Evolutionary conservation across 371 early-diverging fungal genomes (phyloP).

Genomic region (Saksenaea vasiformis): DNA sequence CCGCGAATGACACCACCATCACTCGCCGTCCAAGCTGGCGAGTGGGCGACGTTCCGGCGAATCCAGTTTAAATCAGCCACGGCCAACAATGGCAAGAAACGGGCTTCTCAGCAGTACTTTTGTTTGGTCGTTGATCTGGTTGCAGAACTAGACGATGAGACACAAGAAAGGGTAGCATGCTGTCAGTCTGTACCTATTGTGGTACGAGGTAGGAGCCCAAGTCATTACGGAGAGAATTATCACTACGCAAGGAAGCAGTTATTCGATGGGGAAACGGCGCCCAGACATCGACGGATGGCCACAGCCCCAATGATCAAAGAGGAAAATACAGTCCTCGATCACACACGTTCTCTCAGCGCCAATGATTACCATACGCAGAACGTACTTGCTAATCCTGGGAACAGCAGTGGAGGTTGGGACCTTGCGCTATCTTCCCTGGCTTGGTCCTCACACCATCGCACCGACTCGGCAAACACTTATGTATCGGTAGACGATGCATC

Average conservation of each 20-base stretch:
- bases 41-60: conserved; percentile 75
- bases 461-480: neutral
- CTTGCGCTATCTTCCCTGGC: neutral
- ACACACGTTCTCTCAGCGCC: neutral
- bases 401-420: neutral
- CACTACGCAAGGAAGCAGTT: conserved; percentile 9
- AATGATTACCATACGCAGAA: neutral
- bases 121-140: conserved; percentile 63
- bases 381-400: neutral
- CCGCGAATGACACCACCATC: conserved; percentile 71
- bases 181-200: conserved; percentile 74
- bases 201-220: conserved; percentile 88
- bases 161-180: conserved; percentile 53
- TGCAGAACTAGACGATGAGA: conserved; percentile 52
- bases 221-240: conserved; percentile 70
- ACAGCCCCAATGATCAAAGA: neutral
- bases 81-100: conserved; percentile 83
- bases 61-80: conserved; percentile 92
- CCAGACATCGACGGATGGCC: neutral
- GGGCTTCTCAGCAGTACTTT: conserved; percentile 86
- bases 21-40: conserved; percentile 53
- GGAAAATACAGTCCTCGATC: neutral
- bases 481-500: neutral
- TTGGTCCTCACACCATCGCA: neutral
- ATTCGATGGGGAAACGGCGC: neutral